Conservation (phyloP, 2,329 filamentous ascomycete species). For the Fusarium vanettenii region DNA sequence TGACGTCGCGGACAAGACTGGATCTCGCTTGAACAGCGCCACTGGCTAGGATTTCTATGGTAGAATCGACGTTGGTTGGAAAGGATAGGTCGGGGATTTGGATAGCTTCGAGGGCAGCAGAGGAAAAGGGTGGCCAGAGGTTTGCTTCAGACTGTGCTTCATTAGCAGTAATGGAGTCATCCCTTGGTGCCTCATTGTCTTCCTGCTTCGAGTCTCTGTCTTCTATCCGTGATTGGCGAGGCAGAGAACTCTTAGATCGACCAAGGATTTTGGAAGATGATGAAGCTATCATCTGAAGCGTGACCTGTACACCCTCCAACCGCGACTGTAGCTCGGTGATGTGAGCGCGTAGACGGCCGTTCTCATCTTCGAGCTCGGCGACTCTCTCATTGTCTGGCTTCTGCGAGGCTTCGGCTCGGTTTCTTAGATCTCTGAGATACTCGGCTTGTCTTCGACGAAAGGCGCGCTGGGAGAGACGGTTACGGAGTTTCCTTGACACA, state of each 20-base stretch:
- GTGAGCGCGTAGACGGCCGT: neutral
- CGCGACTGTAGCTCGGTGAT: neutral
- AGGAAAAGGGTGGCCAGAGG: neutral
- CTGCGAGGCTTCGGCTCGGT: neutral
- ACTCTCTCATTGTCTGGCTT: neutral
- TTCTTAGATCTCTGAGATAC: neutral
- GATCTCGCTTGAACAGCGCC: neutral
- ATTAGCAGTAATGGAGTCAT: neutral
- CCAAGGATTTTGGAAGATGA: neutral
- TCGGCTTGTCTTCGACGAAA: conserved; percentile 3
- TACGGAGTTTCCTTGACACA: neutral
- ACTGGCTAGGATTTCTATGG: neutral
- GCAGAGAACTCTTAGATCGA: neutral
- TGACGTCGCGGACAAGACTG: neutral
- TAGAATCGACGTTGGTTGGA: neutral
- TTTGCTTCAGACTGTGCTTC: neutral
- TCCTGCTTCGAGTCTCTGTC: neutral
- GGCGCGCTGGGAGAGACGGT: neutral
- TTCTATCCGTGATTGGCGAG: neutral
- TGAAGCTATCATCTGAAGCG: neutral
- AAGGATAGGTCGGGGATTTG: neutral
- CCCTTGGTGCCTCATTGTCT: neutral
- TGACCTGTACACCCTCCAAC: neutral
- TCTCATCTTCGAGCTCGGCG: neutral
- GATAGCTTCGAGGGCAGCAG: neutral